A percentile compares a stretch with the other conserved stretches of the same genome.
Evolutionary conservation across 306 rosid genomes (phyloP).

Genomic region (Lupinus albus): DNA sequence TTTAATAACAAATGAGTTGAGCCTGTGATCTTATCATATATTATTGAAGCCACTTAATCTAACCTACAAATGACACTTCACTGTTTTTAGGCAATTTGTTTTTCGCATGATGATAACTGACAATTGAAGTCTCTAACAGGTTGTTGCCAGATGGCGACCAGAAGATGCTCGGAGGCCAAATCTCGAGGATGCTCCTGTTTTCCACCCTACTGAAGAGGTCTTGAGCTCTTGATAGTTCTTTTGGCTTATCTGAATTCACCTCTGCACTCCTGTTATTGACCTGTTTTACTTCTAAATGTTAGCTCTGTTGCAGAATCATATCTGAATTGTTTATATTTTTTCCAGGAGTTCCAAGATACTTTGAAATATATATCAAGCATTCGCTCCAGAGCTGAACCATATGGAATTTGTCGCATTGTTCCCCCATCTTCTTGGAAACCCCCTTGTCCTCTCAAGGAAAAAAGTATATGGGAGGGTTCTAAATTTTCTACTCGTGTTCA

Average conservation of each 20-base stretch:
- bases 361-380: constrained; percentile 84
- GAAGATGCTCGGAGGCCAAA: constrained; percentile 70
- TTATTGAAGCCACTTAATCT: neutral
- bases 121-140: constrained; percentile 57
- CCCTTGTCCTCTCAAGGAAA: constrained; percentile 84
- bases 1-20: constrained; percentile 25
- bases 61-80: neutral
- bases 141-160: constrained; percentile 89
- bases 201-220: constrained; percentile 95
- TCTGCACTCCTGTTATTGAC: constrained; percentile 27
- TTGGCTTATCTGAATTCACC: constrained; percentile 37
- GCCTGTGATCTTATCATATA: constrained; percentile 16
- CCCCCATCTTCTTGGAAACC: constrained; percentile 98
- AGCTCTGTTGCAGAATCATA: constrained; percentile 37
- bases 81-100: constrained; percentile 5
- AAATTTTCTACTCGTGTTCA: constrained; percentile 94
- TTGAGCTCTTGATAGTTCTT: constrained; percentile 35
- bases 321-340: constrained; percentile 39
- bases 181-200: constrained; percentile 85
- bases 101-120: constrained; percentile 41
- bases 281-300: constrained; percentile 38
- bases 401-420: constrained; percentile 96
- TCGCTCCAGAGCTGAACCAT: constrained; percentile 77
- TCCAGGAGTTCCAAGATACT: constrained; percentile 91
- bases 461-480: constrained; percentile 70